Conservation (phyloP, 2,329 filamentous ascomycete genomes). For the Aspergillus pseudonomiae region DNA sequence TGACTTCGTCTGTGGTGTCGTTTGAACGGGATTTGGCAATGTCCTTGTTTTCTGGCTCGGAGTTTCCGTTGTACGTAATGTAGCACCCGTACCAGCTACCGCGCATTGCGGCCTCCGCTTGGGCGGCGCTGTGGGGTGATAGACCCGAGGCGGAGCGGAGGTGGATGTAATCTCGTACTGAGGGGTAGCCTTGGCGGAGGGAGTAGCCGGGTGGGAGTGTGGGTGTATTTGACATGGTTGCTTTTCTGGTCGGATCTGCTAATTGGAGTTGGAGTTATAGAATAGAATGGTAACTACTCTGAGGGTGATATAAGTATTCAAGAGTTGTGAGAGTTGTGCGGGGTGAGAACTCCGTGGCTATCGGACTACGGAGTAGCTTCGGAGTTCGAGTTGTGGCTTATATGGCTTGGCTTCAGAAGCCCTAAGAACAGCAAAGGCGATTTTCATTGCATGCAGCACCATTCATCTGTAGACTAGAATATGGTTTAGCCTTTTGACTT, state of each 20-base stretch:
- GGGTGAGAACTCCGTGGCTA: neutral
- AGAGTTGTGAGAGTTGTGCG: neutral
- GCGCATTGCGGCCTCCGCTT: constrained; percentile 38
- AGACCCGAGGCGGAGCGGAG: constrained; percentile 44
- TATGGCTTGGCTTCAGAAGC: neutral
- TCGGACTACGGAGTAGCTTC: neutral
- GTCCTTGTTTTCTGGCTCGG: neutral
- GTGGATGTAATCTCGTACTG: constrained; percentile 40
- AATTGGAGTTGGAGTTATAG: neutral
- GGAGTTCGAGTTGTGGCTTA: neutral
- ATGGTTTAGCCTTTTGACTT: neutral
- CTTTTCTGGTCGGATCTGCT: no score
- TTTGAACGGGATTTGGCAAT: neutral
- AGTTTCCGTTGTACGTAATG: constrained; percentile 30
- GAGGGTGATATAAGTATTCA: neutral
- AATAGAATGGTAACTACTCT: neutral
- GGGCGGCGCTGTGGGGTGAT: constrained; percentile 39
- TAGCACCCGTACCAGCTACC: constrained; percentile 52
- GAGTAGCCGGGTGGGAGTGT: constrained; percentile 41
- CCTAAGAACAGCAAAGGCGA: neutral
- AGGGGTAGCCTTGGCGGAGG: constrained; percentile 39
- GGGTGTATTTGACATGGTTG: neutral
- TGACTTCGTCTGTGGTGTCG: neutral
- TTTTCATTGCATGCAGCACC: neutral
- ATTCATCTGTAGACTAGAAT: neutral